Conservation (phyloP, 1,139 yeast species). For the Yarrowia galli region DNA sequence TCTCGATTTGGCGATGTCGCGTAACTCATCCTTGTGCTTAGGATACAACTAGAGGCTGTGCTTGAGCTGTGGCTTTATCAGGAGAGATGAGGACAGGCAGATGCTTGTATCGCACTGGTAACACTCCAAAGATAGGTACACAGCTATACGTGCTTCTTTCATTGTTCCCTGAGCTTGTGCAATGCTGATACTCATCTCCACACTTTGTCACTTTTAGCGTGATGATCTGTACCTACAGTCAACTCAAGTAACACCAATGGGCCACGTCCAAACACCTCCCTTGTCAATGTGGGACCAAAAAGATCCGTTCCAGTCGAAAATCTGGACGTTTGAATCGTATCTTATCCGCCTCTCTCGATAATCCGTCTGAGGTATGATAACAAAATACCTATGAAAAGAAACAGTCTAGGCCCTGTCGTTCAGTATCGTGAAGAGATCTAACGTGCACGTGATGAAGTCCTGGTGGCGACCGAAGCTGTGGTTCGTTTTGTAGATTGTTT, state of each 20-base stretch:
- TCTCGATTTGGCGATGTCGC: too few relatives aligned
- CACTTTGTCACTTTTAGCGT: background rate
- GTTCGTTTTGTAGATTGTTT: too few relatives aligned
- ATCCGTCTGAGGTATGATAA: constrained; percentile 2
- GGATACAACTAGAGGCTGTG: too few relatives aligned
- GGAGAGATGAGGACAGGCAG: too few relatives aligned
- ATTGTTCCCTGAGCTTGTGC: too few relatives aligned
- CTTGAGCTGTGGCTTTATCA: too few relatives aligned
- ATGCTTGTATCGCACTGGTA: too few relatives aligned
- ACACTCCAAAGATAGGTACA: too few relatives aligned
- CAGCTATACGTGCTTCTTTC: too few relatives aligned
- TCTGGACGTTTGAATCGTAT: background rate
- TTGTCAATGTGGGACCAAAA: background rate
- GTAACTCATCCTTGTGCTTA: too few relatives aligned
- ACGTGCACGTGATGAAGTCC: background rate
- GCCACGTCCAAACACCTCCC: background rate
- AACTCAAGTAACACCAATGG: background rate
- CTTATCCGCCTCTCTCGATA: background rate
- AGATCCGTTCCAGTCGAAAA: background rate
- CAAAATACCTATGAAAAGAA: constrained; percentile 4
- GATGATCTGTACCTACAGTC: background rate
- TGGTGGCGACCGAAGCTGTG: too few relatives aligned
- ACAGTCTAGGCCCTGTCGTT: background rate
- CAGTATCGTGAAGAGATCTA: background rate
- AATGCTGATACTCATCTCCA: background rate